phyloP scores from a whole-genome alignment of 352 stramenopile genomes.

The Globisporangium nagaii region DNA sequence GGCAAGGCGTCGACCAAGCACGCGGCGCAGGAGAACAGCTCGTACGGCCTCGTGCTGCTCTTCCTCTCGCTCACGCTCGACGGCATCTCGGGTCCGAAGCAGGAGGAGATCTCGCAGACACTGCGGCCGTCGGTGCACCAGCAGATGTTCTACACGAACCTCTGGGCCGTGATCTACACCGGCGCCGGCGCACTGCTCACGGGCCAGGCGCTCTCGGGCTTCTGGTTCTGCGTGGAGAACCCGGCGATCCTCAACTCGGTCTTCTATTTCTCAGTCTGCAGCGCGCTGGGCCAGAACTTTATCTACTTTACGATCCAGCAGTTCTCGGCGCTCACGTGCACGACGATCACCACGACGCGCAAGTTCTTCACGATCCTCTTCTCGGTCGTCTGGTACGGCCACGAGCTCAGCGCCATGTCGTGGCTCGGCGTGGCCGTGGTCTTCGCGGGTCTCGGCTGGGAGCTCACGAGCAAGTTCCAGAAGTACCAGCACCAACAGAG shows the following conservation, averaged over 20 bases:
- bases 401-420: conserved; percentile 89
- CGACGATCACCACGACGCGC: conserved; percentile 99
- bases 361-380: conserved; percentile 99
- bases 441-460: conserved; percentile 85
- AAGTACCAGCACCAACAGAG: conserved; percentile 74
- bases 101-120: conserved; percentile 86
- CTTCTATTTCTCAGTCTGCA: conserved; percentile 94
- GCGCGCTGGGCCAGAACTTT: conserved; percentile 97
- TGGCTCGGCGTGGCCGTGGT: conserved; percentile 90
- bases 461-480: conserved; percentile 82
- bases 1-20: conserved; percentile 75
- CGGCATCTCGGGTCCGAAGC: conserved; percentile 94
- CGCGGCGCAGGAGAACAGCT: conserved; percentile 81
- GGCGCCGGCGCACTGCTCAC: conserved; percentile 66
- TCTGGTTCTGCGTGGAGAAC: conserved; percentile 81
- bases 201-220: conserved; percentile 62
- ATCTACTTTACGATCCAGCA: conserved; percentile 99
- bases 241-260: conserved; percentile 80
- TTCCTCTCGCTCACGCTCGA: conserved; percentile 93
- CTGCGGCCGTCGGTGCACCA: conserved; percentile 81
- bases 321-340: conserved; percentile 97
- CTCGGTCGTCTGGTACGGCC: conserved; percentile 95
- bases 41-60: conserved; percentile 84
- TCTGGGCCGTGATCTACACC: conserved; percentile 86
- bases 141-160: conserved; percentile 89